phyloP scores from a whole-genome alignment of 768 basidiomycete genomes.

The Auriscalpium microsporum region DNA sequence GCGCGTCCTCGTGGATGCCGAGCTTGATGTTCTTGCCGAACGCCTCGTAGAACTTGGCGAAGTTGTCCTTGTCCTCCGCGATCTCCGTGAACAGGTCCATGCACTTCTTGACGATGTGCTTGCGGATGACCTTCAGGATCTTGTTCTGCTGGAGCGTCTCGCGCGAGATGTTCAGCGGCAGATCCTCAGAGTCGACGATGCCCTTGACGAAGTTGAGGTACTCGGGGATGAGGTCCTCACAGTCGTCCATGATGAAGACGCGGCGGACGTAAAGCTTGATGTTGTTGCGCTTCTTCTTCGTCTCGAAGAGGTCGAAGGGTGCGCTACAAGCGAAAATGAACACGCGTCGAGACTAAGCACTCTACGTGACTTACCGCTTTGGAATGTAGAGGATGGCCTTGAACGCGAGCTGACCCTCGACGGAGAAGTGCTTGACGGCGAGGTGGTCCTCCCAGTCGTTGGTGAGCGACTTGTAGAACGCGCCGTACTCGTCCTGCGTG shows the following conservation, averaged over 20 bases:
- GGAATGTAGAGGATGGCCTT: constrained; percentile 98
- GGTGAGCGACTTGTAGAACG: constrained; percentile 99
- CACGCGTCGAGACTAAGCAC: constrained; percentile 5
- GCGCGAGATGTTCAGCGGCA: constrained; percentile 99
- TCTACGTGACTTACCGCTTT: constrained; percentile 58
- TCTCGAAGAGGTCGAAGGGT: constrained; percentile 99
- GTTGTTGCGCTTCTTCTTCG: constrained; percentile 99
- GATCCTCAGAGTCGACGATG: constrained; percentile 99
- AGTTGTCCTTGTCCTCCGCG: constrained; percentile 99
- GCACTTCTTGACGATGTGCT: constrained; percentile 99
- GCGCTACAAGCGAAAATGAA: constrained; percentile 42
- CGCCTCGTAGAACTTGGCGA: constrained; percentile 92
- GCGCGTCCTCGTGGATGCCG: constrained; percentile 97
- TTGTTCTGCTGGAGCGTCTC: constrained; percentile 99
- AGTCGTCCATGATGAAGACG: constrained; percentile 99
- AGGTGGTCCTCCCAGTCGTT: constrained; percentile 99
- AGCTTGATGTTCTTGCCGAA: constrained; percentile 99
- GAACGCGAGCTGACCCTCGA: constrained; percentile 99
- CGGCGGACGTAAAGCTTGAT: constrained; percentile 99
- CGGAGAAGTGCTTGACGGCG: constrained; percentile 99
- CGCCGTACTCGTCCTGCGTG: constrained; percentile 81
- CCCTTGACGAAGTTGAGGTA: constrained; percentile 99
- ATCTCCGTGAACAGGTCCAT: constrained; percentile 93
- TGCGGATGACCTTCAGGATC: constrained; percentile 99
- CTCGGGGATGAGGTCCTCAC: constrained; percentile 98